phyloP scores from a whole-genome alignment of 805 yeast genomes.

The Lipomyces japonicus region DNA sequence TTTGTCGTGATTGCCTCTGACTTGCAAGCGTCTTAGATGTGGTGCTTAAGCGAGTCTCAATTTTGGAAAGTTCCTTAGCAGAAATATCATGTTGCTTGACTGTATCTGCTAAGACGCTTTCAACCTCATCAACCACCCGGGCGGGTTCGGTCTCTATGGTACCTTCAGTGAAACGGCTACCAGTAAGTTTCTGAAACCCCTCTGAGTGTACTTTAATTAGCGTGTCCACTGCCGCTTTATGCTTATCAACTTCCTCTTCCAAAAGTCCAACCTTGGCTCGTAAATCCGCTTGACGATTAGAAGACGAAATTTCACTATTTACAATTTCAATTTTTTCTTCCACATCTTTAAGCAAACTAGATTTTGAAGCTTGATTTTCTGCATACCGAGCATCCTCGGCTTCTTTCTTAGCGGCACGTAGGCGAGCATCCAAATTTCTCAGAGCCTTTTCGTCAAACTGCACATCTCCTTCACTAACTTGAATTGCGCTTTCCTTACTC shows the following conservation, averaged over 20 bases:
- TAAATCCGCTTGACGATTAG: slow-evolving; percentile 56
- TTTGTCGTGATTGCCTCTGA: slow-evolving; percentile 18
- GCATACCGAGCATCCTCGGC: slow-evolving; percentile 14
- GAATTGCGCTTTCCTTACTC: slow-evolving; percentile 40
- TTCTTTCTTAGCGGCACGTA: slow-evolving; percentile 29
- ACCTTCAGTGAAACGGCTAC: slow-evolving; percentile 24
- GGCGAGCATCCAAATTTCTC: slow-evolving; percentile 40
- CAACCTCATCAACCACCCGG: slow-evolving; percentile 29
- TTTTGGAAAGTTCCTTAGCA: slow-evolving; percentile 27
- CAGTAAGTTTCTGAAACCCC: slow-evolving; percentile 29
- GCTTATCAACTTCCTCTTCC: slow-evolving; percentile 41
- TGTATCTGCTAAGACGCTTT: slow-evolving; percentile 28
- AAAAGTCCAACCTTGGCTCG: slow-evolving; percentile 52
- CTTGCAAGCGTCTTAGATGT: background rate
- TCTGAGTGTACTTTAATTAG: slow-evolving; percentile 33
- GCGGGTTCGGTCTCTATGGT: slow-evolving; percentile 23
- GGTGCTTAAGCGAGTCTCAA: slow-evolving; percentile 20
- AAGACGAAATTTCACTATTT: slow-evolving; percentile 48
- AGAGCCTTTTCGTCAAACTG: slow-evolving; percentile 41
- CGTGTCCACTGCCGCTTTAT: slow-evolving; percentile 35
- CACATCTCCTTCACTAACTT: slow-evolving; percentile 47
- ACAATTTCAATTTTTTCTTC: slow-evolving; percentile 47
- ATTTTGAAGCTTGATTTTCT: background rate
- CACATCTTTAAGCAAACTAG: slow-evolving; percentile 8
- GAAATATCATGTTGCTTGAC: slow-evolving; percentile 9